Evolutionary conservation across 257 asterid species (phyloP).

Genomic region (Verbena officinalis): DNA sequence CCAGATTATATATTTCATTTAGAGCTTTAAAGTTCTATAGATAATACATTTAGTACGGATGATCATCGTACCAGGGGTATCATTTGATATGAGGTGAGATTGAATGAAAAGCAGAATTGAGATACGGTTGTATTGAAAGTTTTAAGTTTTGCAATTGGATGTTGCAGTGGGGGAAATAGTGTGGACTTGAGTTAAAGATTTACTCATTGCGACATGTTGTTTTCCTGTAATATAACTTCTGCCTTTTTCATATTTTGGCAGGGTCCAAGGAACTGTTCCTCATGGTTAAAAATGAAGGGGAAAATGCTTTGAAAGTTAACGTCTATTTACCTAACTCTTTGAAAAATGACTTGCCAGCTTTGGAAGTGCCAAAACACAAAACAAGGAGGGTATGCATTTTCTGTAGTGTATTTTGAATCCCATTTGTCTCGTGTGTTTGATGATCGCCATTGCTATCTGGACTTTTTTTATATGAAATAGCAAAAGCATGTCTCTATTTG

Average conservation of each 20-base stretch:
- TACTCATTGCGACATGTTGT: slow-evolving; percentile 1
- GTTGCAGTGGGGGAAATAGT: not conserved
- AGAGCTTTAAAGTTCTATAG: slow-evolving; percentile 18
- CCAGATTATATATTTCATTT: slow-evolving; percentile 15
- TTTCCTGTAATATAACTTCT: slow-evolving; percentile 14
- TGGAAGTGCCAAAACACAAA: slow-evolving; percentile 45
- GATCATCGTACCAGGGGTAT: not conserved
- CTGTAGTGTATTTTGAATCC: not conserved
- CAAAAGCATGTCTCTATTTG: no score
- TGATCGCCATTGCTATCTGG: no score
- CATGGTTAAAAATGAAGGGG: slow-evolving; percentile 59
- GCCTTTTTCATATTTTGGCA: slow-evolving; percentile 31
- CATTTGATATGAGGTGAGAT: not conserved
- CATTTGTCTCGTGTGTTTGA: slow-evolving; percentile 22
- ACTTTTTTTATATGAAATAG: no score
- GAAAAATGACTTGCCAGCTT: slow-evolving; percentile 29
- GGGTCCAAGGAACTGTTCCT: slow-evolving; percentile 47
- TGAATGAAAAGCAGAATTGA: not conserved
- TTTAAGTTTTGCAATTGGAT: no score
- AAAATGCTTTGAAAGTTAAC: slow-evolving; percentile 47
- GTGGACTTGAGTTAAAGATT: slow-evolving; percentile 4
- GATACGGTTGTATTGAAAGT: no score
- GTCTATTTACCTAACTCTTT: slow-evolving; percentile 38
- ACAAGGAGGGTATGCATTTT: slow-evolving; percentile 42
- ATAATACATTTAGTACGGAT: not conserved